Percentiles rank a stretch among this genome's conserved stretches.
Evolutionary conservation across 2,329 filamentous ascomycete species (phyloP).

Genomic region (Colletotrichum lupini): DNA sequence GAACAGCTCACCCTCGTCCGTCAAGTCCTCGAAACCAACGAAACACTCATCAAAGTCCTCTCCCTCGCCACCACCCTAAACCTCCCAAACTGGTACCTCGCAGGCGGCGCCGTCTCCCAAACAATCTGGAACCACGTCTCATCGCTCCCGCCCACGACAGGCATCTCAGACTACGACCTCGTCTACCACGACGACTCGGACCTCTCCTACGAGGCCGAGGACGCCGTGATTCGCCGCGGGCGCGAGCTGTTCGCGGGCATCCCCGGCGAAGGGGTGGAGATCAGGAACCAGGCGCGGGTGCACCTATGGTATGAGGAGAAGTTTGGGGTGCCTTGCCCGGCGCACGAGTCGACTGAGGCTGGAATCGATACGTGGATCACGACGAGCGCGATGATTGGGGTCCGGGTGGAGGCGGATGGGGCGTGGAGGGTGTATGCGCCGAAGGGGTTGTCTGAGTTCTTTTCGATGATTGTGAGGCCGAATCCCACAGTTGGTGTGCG

Average conservation of each 20-base stretch:
- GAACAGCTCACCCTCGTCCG: conserved; percentile 41
- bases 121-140: conserved; percentile 51
- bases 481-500: conserved; percentile 43
- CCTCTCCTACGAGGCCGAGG: conserved; percentile 50
- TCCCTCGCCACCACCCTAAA: conserved; percentile 40
- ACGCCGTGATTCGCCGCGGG: conserved; percentile 45
- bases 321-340: conserved; percentile 44
- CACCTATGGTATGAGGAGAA: conserved; percentile 50
- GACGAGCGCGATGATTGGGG: conserved; percentile 48
- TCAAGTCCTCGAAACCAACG: conserved; percentile 41
- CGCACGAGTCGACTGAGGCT: conserved; percentile 44
- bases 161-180: conserved; percentile 51
- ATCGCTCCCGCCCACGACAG: conserved; percentile 42
- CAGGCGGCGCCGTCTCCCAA: conserved; percentile 49
- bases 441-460: conserved; percentile 48
- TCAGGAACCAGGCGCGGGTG: conserved; percentile 51
- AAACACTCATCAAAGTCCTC: conserved; percentile 43
- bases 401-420: conserved; percentile 39
- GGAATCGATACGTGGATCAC: conserved; percentile 49
- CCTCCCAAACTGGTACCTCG: conserved; percentile 50
- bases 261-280: conserved; percentile 44
- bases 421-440: conserved; percentile 50
- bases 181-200: conserved; percentile 48
- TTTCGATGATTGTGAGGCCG: conserved; percentile 46
- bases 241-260: conserved; percentile 44